Base-by-base conservation (phyloP, 2,329 filamentous ascomycete genomes). In the Arthrocladium fulminans region DNA sequence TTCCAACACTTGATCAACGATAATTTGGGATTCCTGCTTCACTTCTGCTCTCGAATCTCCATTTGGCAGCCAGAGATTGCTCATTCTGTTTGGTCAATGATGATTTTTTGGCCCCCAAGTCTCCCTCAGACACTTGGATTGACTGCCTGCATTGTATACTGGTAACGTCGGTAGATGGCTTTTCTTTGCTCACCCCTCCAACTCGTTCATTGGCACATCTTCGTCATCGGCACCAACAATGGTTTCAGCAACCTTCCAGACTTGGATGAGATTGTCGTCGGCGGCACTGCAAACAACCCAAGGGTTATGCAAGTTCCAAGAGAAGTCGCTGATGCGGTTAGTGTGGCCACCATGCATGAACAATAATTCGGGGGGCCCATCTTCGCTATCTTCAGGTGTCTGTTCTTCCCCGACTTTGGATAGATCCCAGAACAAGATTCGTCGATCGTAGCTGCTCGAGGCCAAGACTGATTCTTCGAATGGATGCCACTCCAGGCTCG, bases 341-440 rank as follows among this genome's bases (percentile, higher is more conserved):
- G 92, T 98, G 71, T 98, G 94, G 25, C 92, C 92, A 52, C 92
- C 92, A 61, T 98, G 92, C 89, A 98, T 97, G 70, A 98, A 98
- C 1, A 98, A 73, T 85, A 98, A 74, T 68, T 98, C 92, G 45
- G 92, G 90, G 1, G 89, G 86, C 0, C 92, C 92, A 63, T 98
- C 92, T 59, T 97, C 90, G 43, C 84, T 84, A 66, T 98, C 92
- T 57, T 98, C 94, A 2, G 88, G 88, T 9, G 86, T 83, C 67
- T 97, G 92, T 69, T 98, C 92, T 61, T 94, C 88, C 41, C 94
- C 92, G 38, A 94, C 84, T 48, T 84, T 81, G 60, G 87, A 89
- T 38, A 97, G 74, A 64, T 98, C 92, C 92, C 92, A 98, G 71
- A 97, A 92, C 64, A 94, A 84, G 55, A 98, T 85, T 57, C 94